phyloP scores from a whole-genome alignment of 441 rosid species.

The Corymbia citriodora region DNA sequence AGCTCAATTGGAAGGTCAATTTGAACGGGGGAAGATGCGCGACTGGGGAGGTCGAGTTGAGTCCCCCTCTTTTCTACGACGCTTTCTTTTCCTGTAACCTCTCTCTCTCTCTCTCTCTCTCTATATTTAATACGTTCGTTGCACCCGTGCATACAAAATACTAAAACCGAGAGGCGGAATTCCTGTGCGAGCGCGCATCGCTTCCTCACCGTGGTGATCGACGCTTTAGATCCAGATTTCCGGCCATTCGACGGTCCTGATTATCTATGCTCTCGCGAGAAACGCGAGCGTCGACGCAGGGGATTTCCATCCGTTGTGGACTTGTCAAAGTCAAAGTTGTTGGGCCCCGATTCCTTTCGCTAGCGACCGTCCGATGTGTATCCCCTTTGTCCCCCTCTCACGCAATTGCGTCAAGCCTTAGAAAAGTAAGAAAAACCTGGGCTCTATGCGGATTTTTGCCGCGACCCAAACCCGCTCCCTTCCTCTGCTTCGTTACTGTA shows the following conservation, averaged over 20 bases:
- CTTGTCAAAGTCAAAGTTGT: neutral
- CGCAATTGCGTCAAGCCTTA: neutral
- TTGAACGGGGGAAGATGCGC: neutral
- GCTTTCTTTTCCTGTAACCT: neutral
- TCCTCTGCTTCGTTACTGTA: fast-evolving
- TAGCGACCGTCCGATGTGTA: neutral
- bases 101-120: neutral
- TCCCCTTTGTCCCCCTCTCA: neutral
- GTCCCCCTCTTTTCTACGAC: neutral
- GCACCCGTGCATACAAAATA: neutral
- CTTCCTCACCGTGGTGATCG: neutral
- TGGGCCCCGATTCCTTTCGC: neutral
- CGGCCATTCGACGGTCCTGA: neutral
- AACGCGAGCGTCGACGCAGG: neutral
- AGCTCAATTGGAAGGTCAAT: neutral
- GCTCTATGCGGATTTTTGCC: neutral
- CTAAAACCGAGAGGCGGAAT: neutral
- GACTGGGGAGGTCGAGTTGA: neutral
- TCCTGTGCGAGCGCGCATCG: neutral
- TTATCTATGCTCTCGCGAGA: neutral
- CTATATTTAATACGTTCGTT: neutral
- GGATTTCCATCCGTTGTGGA: neutral
- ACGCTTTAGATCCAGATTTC: neutral
- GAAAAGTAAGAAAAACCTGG: no score
- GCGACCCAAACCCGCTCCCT: neutral